Percentiles rank a stretch among this genome's conserved stretches.
These are phyloP conservation scores for Metarhizium guizhouense DNA, from an alignment of 2,329 filamentous ascomycete species.

Conservation along the genomic window DNA sequence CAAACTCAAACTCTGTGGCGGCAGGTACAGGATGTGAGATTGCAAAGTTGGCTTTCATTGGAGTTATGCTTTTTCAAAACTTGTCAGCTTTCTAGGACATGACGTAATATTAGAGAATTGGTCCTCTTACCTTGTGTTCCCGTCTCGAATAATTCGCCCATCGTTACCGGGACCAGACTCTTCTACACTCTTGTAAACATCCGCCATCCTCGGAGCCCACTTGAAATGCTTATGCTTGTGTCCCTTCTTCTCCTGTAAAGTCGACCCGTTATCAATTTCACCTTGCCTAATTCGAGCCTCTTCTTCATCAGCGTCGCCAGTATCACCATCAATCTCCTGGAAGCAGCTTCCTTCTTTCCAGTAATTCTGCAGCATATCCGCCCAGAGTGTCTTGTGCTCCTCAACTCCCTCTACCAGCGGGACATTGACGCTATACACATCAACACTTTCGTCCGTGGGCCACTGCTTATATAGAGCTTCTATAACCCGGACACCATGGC, in stretches of 20 bases:
- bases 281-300: slow-evolving; percentile 67
- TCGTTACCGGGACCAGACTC: slow-evolving; percentile 74
- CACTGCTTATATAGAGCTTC: slow-evolving; percentile 72
- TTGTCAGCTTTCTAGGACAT: not conserved
- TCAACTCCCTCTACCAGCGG: slow-evolving; percentile 73
- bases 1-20: slow-evolving; percentile 67
- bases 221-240: slow-evolving; percentile 85
- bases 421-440: slow-evolving; percentile 88
- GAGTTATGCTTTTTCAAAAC: slow-evolving; percentile 59
- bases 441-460: slow-evolving; percentile 55
- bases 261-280: slow-evolving; percentile 24
- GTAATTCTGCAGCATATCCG: slow-evolving; percentile 80
- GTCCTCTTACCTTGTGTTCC: slow-evolving; percentile 66
- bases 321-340: slow-evolving; percentile 62
- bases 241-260: slow-evolving; percentile 18
- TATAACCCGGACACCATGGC: slow-evolving; percentile 66
- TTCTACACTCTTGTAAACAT: slow-evolving; percentile 83
- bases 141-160: slow-evolving; percentile 85
- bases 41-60: slow-evolving; percentile 88
- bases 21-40: slow-evolving; percentile 37
- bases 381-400: slow-evolving; percentile 66
- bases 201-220: slow-evolving; percentile 81
- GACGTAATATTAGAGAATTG: not conserved
- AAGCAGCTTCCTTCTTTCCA: slow-evolving; percentile 85
- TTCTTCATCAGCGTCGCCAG: slow-evolving; percentile 56